Base-by-base conservation (phyloP, 1,139 yeast species). In the Taiozyma sp. region DNA sequence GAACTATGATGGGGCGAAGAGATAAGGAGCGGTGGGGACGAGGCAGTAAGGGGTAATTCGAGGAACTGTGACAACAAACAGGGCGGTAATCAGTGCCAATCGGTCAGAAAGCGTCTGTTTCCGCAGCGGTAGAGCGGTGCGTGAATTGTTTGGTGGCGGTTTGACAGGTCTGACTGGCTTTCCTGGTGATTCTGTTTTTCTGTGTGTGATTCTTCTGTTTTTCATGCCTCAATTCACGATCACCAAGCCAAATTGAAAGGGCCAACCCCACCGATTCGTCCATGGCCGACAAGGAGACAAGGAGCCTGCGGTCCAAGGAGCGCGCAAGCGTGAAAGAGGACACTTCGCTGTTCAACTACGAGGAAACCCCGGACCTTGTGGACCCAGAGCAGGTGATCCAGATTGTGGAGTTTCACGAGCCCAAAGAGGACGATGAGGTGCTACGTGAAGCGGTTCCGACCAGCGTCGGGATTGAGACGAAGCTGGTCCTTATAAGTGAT, bases 331-430 rank as follows among this genome's bases (percentile, higher is more conserved):
- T 19, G 14, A 21, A 50, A 28, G 44, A 51, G 11, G 57, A 59
- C 46, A 47, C 56, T 8, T 52, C 62, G 4, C 52, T 62, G 16
- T 60, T 59, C 55, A 60, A 62, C 50, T 62, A 47, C 32, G 65
- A 62, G 35, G 61, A 58, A 35, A 55, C 53, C 43, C 57, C 60
- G 4, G 35, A 45, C 2, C 6, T 48, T 5, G 34, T 61, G 11
- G 57, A 59, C 45, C 53, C 58, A 1, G 57, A 48, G 8, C 47
- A 51, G 41, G 44, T 37, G 1, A 43, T 53, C 14, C 8, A 9
- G n/a, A 21, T 57, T 3, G 55, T 52, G 6, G 48, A 48, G 14
- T 16, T 19, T 9, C 24, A 19, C 7, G 4, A 37, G 24, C 24
- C 24, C 24, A 9, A 16, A 37, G 32, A 30, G 26, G n/a, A 22